These are phyloP conservation scores for Phytophthora litchii DNA, from an alignment of 352 stramenopile genomes.

Conservation along the genomic window DNA sequence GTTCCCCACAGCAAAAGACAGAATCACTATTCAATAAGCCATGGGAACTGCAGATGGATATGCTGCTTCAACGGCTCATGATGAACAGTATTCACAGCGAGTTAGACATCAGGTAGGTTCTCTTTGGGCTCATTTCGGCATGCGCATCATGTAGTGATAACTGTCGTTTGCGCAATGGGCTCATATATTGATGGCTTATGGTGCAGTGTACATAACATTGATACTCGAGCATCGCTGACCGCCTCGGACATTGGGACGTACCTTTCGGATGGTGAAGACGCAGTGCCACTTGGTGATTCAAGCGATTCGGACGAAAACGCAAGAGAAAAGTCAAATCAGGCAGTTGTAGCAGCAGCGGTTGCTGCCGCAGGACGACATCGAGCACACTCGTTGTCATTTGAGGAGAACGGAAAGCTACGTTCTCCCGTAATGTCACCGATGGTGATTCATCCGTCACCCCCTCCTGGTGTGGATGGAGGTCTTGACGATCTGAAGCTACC, in stretches of 20 bases:
- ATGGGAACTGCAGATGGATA: slow-evolving; percentile 88
- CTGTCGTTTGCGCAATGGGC: slow-evolving; percentile 22
- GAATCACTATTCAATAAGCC: slow-evolving; percentile 46
- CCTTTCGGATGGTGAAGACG: slow-evolving; percentile 43
- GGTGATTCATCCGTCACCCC: slow-evolving; percentile 26
- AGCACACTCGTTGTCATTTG: slow-evolving; percentile 50
- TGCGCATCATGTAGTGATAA: slow-evolving; percentile 2
- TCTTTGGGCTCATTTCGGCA: neutral
- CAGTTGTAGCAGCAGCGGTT: slow-evolving; percentile 49
- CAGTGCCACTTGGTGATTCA: slow-evolving; percentile 5
- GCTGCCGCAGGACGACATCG: slow-evolving; percentile 45
- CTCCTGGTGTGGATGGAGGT: slow-evolving; percentile 11
- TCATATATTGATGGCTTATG: slow-evolving; percentile 16
- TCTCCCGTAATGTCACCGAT: slow-evolving; percentile 27
- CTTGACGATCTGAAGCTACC: slow-evolving; percentile 31
- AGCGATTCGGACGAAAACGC: slow-evolving; percentile 38
- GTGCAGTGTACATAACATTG: slow-evolving; percentile 78
- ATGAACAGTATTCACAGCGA: slow-evolving; percentile 79
- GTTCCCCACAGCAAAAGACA: slow-evolving; percentile 14
- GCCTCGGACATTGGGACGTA: slow-evolving; percentile 44
- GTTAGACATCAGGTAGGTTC: slow-evolving; percentile 68
- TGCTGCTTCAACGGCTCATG: slow-evolving; percentile 86
- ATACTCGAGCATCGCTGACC: slow-evolving; percentile 53
- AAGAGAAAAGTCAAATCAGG: slow-evolving; percentile 43
- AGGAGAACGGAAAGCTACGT: slow-evolving; percentile 24